phyloP scores from a whole-genome alignment of 208 protist genomes.

The Ichthyophonus hoferi region DNA sequence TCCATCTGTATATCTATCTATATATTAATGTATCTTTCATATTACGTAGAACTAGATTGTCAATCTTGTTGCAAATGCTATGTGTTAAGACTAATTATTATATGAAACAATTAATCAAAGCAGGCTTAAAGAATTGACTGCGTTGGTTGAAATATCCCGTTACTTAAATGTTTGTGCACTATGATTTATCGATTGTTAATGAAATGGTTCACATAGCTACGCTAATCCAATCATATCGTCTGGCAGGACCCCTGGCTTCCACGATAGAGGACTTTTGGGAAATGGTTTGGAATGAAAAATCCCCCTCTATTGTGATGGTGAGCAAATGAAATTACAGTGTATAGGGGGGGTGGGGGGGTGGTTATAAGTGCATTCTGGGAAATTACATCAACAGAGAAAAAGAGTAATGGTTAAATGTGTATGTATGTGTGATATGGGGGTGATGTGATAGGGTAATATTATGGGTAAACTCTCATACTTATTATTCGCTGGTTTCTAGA shows the following conservation, averaged over 20 bases:
- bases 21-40: too few species aligned
- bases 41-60: too few species aligned
- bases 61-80: too few species aligned
- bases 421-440: too few species aligned
- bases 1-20: too few species aligned
- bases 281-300: slow-evolving; percentile 24
- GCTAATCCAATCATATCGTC: not conserved
- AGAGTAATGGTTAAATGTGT: too few species aligned
- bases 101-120: not conserved
- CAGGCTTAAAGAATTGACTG: not conserved
- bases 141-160: not conserved
- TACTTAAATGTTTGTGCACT: not conserved
- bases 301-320: slow-evolving; percentile 6
- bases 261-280: slow-evolving; percentile 21
- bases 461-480: too few species aligned
- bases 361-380: too few species aligned
- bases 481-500: not conserved
- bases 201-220: not conserved
- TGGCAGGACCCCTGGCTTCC: not conserved
- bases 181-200: too few species aligned
- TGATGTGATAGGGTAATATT: too few species aligned
- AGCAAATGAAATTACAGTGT: not conserved
- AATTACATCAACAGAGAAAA: too few species aligned
- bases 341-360: not conserved
- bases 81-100: too few species aligned